Evolutionary conservation across 1,284 basidiomycete species (phyloP), one percentile per base, ranked within the genome.

Genomic region (Ceratorhiza oryzae-sativae): DNA sequence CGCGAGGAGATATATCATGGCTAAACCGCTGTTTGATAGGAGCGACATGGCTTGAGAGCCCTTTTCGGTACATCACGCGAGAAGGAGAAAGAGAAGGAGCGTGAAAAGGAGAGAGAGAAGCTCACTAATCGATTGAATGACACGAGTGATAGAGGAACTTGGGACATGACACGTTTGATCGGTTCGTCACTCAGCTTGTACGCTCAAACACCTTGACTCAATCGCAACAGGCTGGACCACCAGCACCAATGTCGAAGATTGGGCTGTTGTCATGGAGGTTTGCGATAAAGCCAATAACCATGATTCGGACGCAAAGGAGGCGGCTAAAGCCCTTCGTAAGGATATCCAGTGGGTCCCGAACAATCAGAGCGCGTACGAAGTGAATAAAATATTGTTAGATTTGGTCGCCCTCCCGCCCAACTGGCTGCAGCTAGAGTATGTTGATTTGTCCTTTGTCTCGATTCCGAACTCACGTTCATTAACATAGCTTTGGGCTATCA

Each of bases 401-500:
- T 77, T 71, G 76, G 74, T 23, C 74, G 76, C 46, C 77, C 76
- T 46, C 53, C 77, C 6, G 73, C 74, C 2, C 77, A 78, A 63
- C 36, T 78, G 27, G 75, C 73, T 46, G 78, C 79, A 10, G 78
- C 77, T 20, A 71, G 74, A 63, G 72, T 77, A 12, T 42, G 73
- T 45, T 45, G 42, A 46, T 61, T 65, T 30, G n/a, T 59, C 45
- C 18, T 34, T 23, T 8, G 73, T 61, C n/a, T 18, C 25, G 27
- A 61, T 42, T 55, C 15, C 36, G 59, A 56, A 71, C 23, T 72
- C 32, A 58, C 63, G 32, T 36, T 71, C 27, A 73, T 62, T 53
- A 59, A 61, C 63, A 30, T 72, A 92, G 90, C 78, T 93, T n/a
- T 93, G 91, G 91, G 91, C 90, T 2, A 88, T 93, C 74, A 90